phyloP scores from a whole-genome alignment of 164 flowering plant species.

The Nymphaea thermarum region DNA sequence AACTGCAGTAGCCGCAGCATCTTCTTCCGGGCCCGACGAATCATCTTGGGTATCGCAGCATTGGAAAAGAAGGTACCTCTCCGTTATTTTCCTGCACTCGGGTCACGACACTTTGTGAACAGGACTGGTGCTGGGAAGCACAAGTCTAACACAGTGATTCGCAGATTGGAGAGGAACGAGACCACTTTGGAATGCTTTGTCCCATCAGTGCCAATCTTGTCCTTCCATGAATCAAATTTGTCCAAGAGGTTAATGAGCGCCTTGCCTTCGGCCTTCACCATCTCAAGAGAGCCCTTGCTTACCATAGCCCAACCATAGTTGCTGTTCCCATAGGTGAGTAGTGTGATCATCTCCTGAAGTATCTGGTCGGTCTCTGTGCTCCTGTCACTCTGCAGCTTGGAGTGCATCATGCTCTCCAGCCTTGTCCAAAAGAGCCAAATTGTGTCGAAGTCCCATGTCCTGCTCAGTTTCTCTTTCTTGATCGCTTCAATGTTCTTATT shows the following conservation, averaged over 20 bases:
- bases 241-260: conserved; percentile 23
- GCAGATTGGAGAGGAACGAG: conserved; percentile 13
- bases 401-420: conserved; percentile 45
- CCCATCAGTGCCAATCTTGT: conserved; percentile 24
- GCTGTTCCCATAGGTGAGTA: conserved; percentile 23
- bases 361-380: conserved; percentile 10
- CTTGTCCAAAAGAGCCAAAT: conserved; percentile 55
- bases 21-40: neutral
- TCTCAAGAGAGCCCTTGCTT: conserved; percentile 30
- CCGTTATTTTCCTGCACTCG: conserved; percentile 45
- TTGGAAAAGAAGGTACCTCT: conserved; percentile 34
- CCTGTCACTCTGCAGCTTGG: conserved; percentile 18
- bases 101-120: conserved; percentile 22
- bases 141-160: conserved; percentile 19
- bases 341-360: conserved; percentile 21
- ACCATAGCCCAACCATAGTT: conserved; percentile 13
- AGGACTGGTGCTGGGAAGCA: conserved; percentile 17
- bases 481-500: conserved; percentile 20
- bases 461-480: conserved; percentile 18
- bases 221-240: conserved; percentile 26
- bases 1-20: neutral
- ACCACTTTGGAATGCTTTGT: conserved; percentile 34
- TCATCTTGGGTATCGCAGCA: conserved; percentile 13
- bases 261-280: conserved; percentile 23
- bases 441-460: conserved; percentile 17